phyloP scores from a whole-genome alignment of 495 filamentous ascomycete genomes.

The Sabuloglossum arenarium region DNA sequence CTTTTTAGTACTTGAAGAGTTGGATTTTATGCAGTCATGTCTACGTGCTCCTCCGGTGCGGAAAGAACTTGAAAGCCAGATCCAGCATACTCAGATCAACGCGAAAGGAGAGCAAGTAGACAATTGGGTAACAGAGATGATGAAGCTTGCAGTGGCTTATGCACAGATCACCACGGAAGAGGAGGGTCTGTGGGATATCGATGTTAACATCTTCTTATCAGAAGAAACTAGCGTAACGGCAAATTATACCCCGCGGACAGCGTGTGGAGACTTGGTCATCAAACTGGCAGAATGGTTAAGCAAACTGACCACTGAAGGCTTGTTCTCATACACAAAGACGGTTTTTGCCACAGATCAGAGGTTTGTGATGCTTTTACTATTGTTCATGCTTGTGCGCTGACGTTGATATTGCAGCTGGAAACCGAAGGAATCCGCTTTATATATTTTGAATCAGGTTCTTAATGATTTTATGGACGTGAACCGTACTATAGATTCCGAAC shows the following conservation, averaged over 20 bases:
- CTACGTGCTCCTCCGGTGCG: constrained; percentile 67
- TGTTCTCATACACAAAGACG: constrained; percentile 49
- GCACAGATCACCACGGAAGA: constrained; percentile 88
- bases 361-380: constrained; percentile 21
- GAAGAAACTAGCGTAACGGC: constrained; percentile 92
- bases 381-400: constrained; percentile 12
- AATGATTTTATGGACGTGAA: constrained; percentile 60
- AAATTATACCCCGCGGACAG: constrained; percentile 85
- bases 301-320: constrained; percentile 43
- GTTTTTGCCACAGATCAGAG: constrained; percentile 34
- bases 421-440: constrained; percentile 58
- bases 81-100: constrained; percentile 32
- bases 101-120: constrained; percentile 27
- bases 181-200: constrained; percentile 86
- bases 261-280: constrained; percentile 73
- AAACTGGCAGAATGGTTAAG: constrained; percentile 86
- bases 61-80: constrained; percentile 56
- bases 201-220: constrained; percentile 83
- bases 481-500: constrained; percentile 38
- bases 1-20: constrained; percentile 74
- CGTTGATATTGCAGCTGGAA: constrained; percentile 27
- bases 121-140: constrained; percentile 59
- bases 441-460: constrained; percentile 57
- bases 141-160: constrained; percentile 63
- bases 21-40: constrained; percentile 81